phyloP scores from a whole-genome alignment of 116 monocot species.

The Posidonia oceanica region DNA sequence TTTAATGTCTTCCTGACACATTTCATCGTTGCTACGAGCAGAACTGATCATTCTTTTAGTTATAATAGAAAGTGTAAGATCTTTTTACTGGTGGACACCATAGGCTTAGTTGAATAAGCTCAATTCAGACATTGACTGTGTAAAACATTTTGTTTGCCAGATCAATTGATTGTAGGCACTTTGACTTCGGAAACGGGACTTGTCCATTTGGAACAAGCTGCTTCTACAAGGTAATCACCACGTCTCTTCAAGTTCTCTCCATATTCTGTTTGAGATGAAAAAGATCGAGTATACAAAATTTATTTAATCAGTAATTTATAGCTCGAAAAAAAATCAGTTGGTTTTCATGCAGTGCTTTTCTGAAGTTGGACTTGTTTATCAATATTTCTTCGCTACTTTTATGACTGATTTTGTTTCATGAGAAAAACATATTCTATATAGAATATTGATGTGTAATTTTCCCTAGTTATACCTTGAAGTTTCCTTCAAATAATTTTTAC shows the following conservation, averaged over 20 bases:
- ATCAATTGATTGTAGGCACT: slow-evolving; percentile 90
- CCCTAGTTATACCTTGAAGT: no score
- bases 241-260: neutral
- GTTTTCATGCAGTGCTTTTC: neutral
- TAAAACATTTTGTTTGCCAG: slow-evolving; percentile 18
- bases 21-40: no score
- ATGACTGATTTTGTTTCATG: no score
- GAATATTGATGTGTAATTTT: no score
- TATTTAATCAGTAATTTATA: neutral
- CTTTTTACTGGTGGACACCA: neutral
- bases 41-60: neutral
- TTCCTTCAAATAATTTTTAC: no score
- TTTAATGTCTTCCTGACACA: no score
- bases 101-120: neutral
- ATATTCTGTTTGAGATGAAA: neutral
- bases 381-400: neutral
- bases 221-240: slow-evolving; percentile 75
- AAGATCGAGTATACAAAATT: neutral
- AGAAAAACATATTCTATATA: no score
- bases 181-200: slow-evolving; percentile 75
- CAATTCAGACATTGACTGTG: neutral
- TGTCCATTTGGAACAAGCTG: slow-evolving; percentile 91
- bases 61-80: no score
- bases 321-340: neutral
- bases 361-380: neutral